Evolutionary conservation across 768 basidiomycete species (phyloP).

Genomic region (Sporobolomyces phaffii): DNA sequence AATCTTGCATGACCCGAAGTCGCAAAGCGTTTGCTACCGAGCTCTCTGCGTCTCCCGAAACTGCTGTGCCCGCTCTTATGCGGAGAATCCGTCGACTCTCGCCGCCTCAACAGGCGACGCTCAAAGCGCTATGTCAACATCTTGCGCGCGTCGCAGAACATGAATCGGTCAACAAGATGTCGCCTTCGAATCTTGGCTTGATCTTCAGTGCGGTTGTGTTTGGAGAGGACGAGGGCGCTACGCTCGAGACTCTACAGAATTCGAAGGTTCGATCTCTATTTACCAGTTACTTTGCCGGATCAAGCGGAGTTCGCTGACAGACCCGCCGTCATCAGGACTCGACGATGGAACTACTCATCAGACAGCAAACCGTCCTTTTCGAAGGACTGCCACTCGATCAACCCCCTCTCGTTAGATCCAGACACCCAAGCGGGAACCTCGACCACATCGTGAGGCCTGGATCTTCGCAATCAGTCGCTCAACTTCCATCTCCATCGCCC

Average conservation of each 20-base stretch:
- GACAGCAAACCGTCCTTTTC: slow-evolving; percentile 12
- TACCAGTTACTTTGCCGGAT: not conserved
- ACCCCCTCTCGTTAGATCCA: not conserved
- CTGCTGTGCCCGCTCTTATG: slow-evolving; percentile 1
- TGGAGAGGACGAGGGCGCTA: slow-evolving; percentile 28
- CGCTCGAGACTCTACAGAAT: slow-evolving; percentile 18
- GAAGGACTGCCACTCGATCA: slow-evolving; percentile 16
- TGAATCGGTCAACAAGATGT: slow-evolving; percentile 40
- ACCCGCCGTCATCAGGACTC: not conserved
- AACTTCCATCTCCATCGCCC: not conserved
- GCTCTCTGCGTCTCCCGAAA: not conserved
- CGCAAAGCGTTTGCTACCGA: slow-evolving; percentile 19
- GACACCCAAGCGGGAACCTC: not conserved
- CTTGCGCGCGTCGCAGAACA: slow-evolving; percentile 33
- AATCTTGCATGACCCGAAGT: too few relatives aligned
- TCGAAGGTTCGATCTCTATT: not conserved
- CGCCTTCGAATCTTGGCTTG: slow-evolving; percentile 34
- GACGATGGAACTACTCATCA: slow-evolving; percentile 36
- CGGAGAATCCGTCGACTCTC: slow-evolving; percentile 37
- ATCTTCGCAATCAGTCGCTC: not conserved
- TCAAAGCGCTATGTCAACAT: slow-evolving; percentile 38
- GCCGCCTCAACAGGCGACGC: slow-evolving; percentile 39
- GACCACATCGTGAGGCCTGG: not conserved
- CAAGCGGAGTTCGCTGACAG: too few relatives aligned
- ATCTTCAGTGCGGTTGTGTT: slow-evolving; percentile 35